These are phyloP conservation scores for Hanseniaspora clermontiae DNA, from an alignment of 805 yeast species.

Conservation along the genomic window DNA sequence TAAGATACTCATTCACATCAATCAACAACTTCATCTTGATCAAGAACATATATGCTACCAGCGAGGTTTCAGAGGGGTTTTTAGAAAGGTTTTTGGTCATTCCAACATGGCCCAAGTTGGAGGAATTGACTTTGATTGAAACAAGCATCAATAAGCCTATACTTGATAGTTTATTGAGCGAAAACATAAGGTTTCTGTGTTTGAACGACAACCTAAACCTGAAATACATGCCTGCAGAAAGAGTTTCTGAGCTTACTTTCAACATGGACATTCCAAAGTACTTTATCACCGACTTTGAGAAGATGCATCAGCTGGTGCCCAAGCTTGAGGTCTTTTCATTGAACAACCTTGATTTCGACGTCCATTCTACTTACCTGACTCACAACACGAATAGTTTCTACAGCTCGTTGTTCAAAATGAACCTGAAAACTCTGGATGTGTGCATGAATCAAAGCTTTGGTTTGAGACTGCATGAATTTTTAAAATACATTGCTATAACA, in stretches of 20 bases:
- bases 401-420: background rate
- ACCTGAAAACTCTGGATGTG: slow-evolving; percentile 1
- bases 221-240: background rate
- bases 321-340: background rate
- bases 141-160: slow-evolving; percentile 8
- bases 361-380: background rate
- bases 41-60: background rate
- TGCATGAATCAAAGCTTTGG: background rate
- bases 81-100: slow-evolving; percentile 2
- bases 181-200: background rate
- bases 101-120: slow-evolving; percentile 6
- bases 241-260: background rate
- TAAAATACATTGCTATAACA: background rate
- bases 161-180: background rate
- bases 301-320: background rate
- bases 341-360: slow-evolving; percentile 1
- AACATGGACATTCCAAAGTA: background rate
- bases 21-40: background rate
- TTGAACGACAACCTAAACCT: slow-evolving; percentile 6
- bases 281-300: background rate
- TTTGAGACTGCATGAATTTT: background rate
- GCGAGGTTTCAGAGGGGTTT: background rate
- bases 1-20: background rate
- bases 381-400: background rate
- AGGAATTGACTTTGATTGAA: background rate